Evolutionary conservation across 2,329 filamentous ascomycete genomes (phyloP).

Genomic region (Fusarium continuum): DNA sequence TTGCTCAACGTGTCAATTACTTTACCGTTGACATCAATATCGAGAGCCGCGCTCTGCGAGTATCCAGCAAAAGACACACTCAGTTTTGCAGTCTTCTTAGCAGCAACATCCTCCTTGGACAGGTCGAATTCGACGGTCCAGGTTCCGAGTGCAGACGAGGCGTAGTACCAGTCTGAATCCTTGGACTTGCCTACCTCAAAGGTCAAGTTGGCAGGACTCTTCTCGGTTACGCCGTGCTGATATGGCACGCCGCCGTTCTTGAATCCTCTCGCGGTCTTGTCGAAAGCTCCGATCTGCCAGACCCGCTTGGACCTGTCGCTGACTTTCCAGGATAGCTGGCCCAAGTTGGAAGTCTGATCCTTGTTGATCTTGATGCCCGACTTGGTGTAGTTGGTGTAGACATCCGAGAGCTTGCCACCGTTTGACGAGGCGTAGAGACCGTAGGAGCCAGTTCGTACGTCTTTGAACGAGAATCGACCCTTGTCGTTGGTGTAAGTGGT

Average conservation of each 20-base stretch:
- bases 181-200: slow-evolving; percentile 14
- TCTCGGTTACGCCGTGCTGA: slow-evolving; percentile 15
- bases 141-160: slow-evolving; percentile 12
- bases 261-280: slow-evolving; percentile 21
- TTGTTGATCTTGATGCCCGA: slow-evolving; percentile 9
- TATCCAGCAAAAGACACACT: slow-evolving; percentile 19
- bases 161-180: slow-evolving; percentile 24
- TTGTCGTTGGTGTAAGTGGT: slow-evolving; percentile 22
- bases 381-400: slow-evolving; percentile 23
- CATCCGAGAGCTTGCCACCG: slow-evolving; percentile 18
- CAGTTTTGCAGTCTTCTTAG: slow-evolving; percentile 4
- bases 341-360: slow-evolving; percentile 13
- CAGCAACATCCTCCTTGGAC: slow-evolving; percentile 5
- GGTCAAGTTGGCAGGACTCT: slow-evolving; percentile 21
- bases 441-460: slow-evolving; percentile 11
- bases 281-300: slow-evolving; percentile 22
- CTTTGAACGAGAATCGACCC: slow-evolving; percentile 14
- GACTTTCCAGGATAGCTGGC: slow-evolving; percentile 8
- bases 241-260: slow-evolving; percentile 20
- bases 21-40: slow-evolving; percentile 12
- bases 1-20: slow-evolving; percentile 12
- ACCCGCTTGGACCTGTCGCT: slow-evolving; percentile 6
- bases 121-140: slow-evolving; percentile 21
- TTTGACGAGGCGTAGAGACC: slow-evolving; percentile 14
- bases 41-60: slow-evolving; percentile 13